These are phyloP conservation scores for Ambrosiella cleistominuta DNA, from an alignment of 2,329 filamentous ascomycete genomes.

Conservation along the genomic window DNA sequence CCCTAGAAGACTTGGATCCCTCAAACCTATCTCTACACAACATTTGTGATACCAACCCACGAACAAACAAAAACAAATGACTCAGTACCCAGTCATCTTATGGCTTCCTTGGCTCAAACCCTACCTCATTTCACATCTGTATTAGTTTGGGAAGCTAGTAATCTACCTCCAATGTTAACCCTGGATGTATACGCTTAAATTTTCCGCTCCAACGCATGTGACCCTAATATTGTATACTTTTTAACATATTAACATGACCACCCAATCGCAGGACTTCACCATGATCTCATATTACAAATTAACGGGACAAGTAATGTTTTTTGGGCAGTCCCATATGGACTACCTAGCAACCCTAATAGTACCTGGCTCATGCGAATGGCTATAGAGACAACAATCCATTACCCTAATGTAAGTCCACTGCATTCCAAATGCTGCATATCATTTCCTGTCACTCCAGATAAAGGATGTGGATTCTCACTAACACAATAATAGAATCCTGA, in stretches of 20 bases:
- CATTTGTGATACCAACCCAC: not conserved
- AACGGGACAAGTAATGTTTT: constrained; percentile 48
- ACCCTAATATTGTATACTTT: constrained; percentile 33
- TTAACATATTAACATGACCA: constrained; percentile 60
- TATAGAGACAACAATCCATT: constrained; percentile 44
- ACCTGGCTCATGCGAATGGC: constrained; percentile 37
- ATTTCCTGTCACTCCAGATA: too few relatives aligned
- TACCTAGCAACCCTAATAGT: constrained; percentile 41
- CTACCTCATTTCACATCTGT: constrained; percentile 8
- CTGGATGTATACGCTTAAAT: constrained; percentile 22
- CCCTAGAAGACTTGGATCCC: constrained; percentile 14
- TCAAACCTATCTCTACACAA: not conserved
- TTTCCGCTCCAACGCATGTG: constrained; percentile 21
- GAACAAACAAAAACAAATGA: not conserved
- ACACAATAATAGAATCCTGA: constrained; percentile 28
- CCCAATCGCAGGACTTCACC: constrained; percentile 38
- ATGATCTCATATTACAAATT: constrained; percentile 51
- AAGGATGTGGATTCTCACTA: too few relatives aligned
- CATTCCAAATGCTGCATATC: too few relatives aligned
- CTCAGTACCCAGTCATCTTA: constrained; percentile 23
- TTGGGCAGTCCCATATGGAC: constrained; percentile 47
- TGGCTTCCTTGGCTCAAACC: constrained; percentile 18
- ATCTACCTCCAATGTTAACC: constrained; percentile 19
- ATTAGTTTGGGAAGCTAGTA: constrained; percentile 3
- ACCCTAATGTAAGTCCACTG: constrained; percentile 30